phyloP scores from a whole-genome alignment of 2,329 filamentous ascomycete genomes.

The Ascochyta viciae-villosae region DNA sequence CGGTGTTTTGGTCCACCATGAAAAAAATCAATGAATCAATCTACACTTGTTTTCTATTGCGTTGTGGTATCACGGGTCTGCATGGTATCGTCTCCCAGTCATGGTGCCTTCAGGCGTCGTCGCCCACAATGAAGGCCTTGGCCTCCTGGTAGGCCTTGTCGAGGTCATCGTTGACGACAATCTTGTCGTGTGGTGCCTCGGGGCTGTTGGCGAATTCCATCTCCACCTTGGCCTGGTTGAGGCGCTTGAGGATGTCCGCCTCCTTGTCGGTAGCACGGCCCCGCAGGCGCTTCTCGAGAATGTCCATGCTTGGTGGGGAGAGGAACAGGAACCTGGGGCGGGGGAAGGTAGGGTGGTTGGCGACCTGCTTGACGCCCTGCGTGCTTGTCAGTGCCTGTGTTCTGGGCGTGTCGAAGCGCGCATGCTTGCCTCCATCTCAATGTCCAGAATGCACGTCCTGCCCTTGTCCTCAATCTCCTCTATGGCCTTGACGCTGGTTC shows the following conservation, averaged over 20 bases:
- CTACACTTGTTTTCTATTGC: not conserved
- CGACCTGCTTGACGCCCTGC: slow-evolving; percentile 90
- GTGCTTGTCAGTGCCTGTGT: not conserved
- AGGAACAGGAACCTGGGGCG: slow-evolving; percentile 83
- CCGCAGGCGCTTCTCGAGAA: slow-evolving; percentile 69
- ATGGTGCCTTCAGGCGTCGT: slow-evolving; percentile 27
- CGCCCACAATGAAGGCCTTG: slow-evolving; percentile 58
- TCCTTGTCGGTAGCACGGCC: slow-evolving; percentile 54
- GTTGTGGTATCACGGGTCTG: slow-evolving; percentile 8
- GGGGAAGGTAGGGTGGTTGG: slow-evolving; percentile 70
- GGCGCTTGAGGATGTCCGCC: slow-evolving; percentile 55
- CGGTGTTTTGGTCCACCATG: not conserved
- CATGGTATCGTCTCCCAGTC: not conserved
- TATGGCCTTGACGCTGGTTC: slow-evolving; percentile 81
- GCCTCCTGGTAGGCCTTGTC: slow-evolving; percentile 59
- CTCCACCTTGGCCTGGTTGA: slow-evolving; percentile 57
- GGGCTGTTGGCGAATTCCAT: slow-evolving; percentile 50
- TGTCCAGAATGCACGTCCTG: slow-evolving; percentile 84
- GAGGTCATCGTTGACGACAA: slow-evolving; percentile 61
- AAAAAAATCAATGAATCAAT: not conserved
- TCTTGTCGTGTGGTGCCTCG: slow-evolving; percentile 58
- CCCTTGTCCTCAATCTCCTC: slow-evolving; percentile 75
- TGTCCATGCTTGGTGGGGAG: slow-evolving; percentile 76
- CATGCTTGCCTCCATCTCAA: slow-evolving; percentile 83
- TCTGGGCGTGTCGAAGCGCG: not conserved